Base-by-base conservation (phyloP, 179 eudicot genomes). In the Spergularia azorica region DNA sequence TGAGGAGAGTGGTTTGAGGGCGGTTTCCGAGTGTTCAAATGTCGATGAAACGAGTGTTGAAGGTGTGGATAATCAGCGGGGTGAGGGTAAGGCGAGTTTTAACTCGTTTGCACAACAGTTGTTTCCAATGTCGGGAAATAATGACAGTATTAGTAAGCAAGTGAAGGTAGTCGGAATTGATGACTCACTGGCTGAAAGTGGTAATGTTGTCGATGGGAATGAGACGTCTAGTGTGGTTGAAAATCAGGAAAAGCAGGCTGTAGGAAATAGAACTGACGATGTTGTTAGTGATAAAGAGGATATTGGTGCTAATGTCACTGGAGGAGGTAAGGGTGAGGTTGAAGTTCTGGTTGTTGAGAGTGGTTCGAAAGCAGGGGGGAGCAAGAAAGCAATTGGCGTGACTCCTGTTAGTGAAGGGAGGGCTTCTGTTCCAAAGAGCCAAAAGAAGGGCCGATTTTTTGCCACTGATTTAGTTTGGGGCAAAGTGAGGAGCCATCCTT, bases 401-500 rank as follows among this genome's bases (percentile, higher is more conserved):
- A 50, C 54, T 68, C 14, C 2, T 54, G 13, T 16, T 8, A 16
- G 20, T 51, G 73, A 63, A 51, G 63, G 38, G 32, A 70, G 51
- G 16, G 6, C 21, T 51, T 67, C 54, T 16, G 66, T 51, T 2
- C 6, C 70, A 9, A 61, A 62, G 6, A 50, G 61, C 51, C 58
- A 55, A 61, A 73, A 66, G 58, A 71, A 75, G 38, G 80, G 74
- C 8, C 43, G 61, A n/a, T 81, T 81, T 78, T 48, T 51, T 62
- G 74, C 70, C 2, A 67, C 68, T 4, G 85, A 82, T 75, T 75
- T 82, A 65, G 82, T 82, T 79, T 82, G 85, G 85, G 85, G 82
- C 7, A 82, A 82, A 72, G 85, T 82, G 74, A 82, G 77, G 85
- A 82, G 85, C 67, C 85, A 82, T 79, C 85, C 85, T 3, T 82